phyloP scores from a whole-genome alignment of 352 stramenopile genomes.

The Phytopythium kandeliae region DNA sequence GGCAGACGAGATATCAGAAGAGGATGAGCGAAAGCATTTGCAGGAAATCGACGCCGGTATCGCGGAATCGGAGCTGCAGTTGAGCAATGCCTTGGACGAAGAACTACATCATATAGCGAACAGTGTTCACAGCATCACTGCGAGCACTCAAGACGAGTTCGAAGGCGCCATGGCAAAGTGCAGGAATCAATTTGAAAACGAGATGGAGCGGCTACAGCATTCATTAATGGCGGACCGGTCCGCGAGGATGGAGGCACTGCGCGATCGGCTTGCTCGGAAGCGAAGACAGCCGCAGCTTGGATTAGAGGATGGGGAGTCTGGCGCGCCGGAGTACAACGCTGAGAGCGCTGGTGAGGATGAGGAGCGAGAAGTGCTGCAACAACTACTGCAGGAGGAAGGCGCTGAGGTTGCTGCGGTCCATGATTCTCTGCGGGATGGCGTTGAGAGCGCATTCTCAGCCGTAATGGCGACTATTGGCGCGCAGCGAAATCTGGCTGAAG shows the following conservation, averaged over 20 bases:
- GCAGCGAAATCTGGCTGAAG: neutral
- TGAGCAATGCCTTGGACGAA: slow-evolving; percentile 16
- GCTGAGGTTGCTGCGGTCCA: neutral
- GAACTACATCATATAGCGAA: slow-evolving; percentile 22
- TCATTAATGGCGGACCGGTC: slow-evolving; percentile 14
- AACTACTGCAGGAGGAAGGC: neutral
- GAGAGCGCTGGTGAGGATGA: neutral
- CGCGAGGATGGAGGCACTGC: slow-evolving; percentile 14
- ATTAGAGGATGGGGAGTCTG: neutral
- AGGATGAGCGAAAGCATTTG: slow-evolving; percentile 2
- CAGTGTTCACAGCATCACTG: slow-evolving; percentile 12
- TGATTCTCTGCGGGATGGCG: slow-evolving; percentile 5
- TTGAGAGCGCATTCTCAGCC: slow-evolving; percentile 9
- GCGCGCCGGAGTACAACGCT: neutral
- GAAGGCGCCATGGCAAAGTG: slow-evolving; percentile 22
- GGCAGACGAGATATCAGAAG: neutral
- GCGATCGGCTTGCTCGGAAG: slow-evolving; percentile 10
- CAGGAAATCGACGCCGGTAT: slow-evolving; percentile 12
- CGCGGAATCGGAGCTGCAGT: slow-evolving; percentile 13
- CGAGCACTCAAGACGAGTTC: slow-evolving; percentile 15
- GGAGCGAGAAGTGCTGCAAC: neutral
- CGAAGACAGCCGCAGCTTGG: slow-evolving; percentile 4
- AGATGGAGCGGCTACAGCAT: slow-evolving; percentile 14
- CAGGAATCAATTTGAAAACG: slow-evolving; percentile 17
- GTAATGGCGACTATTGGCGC: neutral